These are phyloP conservation scores for Coffea canephora DNA, from an alignment of 257 asterid species.

Conservation along the genomic window DNA sequence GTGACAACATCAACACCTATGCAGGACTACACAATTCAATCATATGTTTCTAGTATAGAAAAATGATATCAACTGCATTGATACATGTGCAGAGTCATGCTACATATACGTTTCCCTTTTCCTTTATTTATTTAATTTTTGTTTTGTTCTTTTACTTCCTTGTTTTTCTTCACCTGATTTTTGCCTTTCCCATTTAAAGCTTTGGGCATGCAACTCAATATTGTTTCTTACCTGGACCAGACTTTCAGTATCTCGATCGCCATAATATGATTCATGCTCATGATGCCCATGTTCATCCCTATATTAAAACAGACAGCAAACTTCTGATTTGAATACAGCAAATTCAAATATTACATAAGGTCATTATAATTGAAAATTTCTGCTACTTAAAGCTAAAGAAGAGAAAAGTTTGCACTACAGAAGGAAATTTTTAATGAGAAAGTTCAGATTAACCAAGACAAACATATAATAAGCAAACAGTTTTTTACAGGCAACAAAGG, in stretches of 20 bases:
- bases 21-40: neutral
- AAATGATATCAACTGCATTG: neutral
- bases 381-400: neutral
- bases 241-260: constrained; percentile 89
- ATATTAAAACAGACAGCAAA: constrained; percentile 19
- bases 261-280: constrained; percentile 94
- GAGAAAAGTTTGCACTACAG: neutral
- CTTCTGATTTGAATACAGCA: constrained; percentile 12
- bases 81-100: neutral
- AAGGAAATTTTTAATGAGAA: neutral
- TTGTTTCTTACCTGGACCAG: constrained; percentile 69
- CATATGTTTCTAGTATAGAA: neutral
- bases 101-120: neutral
- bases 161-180: constrained; percentile 3
- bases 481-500: neutral
- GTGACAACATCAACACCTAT: neutral
- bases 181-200: constrained; percentile 11
- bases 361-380: neutral
- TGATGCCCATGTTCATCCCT: constrained; percentile 93
- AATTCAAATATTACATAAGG: neutral
- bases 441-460: neutral
- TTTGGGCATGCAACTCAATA: constrained; percentile 6
- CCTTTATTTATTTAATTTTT: neutral
- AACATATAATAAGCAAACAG: neutral
- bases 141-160: constrained; percentile 5